These are phyloP conservation scores for Zymoseptoria pseudotritici DNA, from an alignment of 2,329 filamentous ascomycete genomes.

Conservation along the genomic window DNA sequence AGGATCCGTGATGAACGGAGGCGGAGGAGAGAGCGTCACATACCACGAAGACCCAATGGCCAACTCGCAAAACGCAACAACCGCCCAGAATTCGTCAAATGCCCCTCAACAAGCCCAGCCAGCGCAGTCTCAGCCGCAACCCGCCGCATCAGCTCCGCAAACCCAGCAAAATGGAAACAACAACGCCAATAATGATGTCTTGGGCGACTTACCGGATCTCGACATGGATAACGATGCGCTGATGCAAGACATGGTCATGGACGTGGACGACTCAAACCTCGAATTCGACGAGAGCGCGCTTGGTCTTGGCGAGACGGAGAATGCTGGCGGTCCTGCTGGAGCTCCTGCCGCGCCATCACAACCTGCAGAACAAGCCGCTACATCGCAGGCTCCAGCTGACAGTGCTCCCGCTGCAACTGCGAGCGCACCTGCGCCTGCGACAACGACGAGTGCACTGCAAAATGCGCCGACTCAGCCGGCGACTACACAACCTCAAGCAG, in stretches of 20 bases:
- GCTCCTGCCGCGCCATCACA: neutral
- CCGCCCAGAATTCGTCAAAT: neutral
- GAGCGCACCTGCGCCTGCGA: neutral
- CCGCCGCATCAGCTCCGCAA: neutral
- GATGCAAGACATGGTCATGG: conserved; percentile 22
- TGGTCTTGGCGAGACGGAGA: neutral
- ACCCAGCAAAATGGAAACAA: neutral
- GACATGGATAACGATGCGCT: conserved; percentile 13
- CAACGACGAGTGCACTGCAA: neutral
- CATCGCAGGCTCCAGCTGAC: neutral
- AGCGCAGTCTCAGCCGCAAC: neutral
- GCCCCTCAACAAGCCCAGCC: conserved; percentile 1
- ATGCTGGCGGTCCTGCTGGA: neutral
- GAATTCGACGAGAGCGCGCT: conserved; percentile 10
- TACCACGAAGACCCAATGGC: conserved; percentile 9
- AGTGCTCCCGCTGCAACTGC: too few relatives aligned
- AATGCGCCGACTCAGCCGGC: neutral
- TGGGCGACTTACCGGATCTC: conserved; percentile 12
- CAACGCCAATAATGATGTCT: conserved; percentile 33
- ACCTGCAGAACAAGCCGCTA: neutral
- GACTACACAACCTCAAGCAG: neutral
- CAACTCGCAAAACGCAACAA: conserved; percentile 1
- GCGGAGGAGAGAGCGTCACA: conserved; percentile 1
- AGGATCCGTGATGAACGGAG: conserved; percentile 31
- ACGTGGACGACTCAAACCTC: conserved; percentile 11